Percentiles rank a stretch among this genome's conserved stretches.
phyloP scores from a whole-genome alignment of 2,329 filamentous ascomycete genomes.

The Colletotrichum cordylinicola region DNA sequence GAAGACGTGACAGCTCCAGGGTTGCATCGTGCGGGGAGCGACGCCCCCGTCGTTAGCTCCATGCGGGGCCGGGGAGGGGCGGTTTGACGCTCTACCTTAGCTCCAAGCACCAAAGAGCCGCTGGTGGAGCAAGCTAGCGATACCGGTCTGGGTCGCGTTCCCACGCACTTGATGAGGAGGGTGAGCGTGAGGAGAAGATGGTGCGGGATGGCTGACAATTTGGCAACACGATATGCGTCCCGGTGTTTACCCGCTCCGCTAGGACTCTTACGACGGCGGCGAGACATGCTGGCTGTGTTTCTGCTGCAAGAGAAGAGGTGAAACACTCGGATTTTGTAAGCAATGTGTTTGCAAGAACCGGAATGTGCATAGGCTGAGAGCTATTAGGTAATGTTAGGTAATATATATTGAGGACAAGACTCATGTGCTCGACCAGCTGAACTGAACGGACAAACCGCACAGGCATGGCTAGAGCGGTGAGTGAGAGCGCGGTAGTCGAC shows the following conservation, averaged over 20 bases:
- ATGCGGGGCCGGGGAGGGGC: conserved; percentile 12
- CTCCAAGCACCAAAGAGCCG: conserved; percentile 13
- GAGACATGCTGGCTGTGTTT: not conserved
- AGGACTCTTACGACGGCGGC: not conserved
- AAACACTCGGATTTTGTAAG: not conserved
- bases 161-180: not conserved
- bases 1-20: conserved; percentile 10
- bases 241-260: not conserved
- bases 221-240: not conserved
- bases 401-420: not conserved
- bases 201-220: conserved; percentile 5
- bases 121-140: conserved; percentile 11
- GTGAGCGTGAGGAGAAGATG: not conserved
- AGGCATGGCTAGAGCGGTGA: conserved; percentile 13
- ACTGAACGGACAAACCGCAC: not conserved
- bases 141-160: not conserved
- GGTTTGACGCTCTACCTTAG: not conserved
- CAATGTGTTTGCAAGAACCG: not conserved
- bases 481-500: not conserved
- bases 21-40: conserved; percentile 19
- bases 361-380: not conserved
- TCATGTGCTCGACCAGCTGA: conserved; percentile 3
- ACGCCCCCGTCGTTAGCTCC: conserved; percentile 12
- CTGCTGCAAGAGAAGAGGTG: not conserved
- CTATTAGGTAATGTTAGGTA: conserved; percentile 18